phyloP scores from a whole-genome alignment of 208 protist genomes.

The Crithidia bombi region DNA sequence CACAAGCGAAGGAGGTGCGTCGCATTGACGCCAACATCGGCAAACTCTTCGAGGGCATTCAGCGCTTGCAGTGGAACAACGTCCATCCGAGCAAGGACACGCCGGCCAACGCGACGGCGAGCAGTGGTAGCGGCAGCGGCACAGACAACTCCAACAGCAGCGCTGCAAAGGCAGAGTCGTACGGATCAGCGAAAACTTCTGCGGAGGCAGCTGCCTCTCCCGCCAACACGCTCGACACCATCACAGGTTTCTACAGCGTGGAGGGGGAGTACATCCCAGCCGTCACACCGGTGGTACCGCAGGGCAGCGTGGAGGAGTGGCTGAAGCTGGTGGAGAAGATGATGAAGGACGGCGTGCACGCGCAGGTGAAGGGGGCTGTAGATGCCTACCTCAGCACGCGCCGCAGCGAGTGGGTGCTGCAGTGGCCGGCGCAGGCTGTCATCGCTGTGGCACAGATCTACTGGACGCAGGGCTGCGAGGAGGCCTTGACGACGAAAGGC shows the following conservation, averaged over 20 bases:
- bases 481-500: slow-evolving; percentile 74
- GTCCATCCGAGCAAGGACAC: not conserved
- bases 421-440: slow-evolving; percentile 93
- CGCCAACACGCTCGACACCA: slow-evolving; percentile 39
- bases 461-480: slow-evolving; percentile 95
- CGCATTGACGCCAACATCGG: slow-evolving; percentile 95
- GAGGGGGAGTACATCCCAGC: slow-evolving; percentile 95
- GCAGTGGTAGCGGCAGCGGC: not conserved
- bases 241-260: slow-evolving; percentile 93
- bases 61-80: slow-evolving; percentile 78
- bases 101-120: not conserved
- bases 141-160: not conserved
- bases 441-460: slow-evolving; percentile 93
- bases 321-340: slow-evolving; percentile 93
- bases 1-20: slow-evolving; percentile 95
- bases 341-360: slow-evolving; percentile 92
- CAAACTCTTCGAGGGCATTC: slow-evolving; percentile 97
- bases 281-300: slow-evolving; percentile 79
- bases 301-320: slow-evolving; percentile 97
- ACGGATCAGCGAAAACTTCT: not conserved
- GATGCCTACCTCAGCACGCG: slow-evolving; percentile 66
- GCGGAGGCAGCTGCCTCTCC: not conserved
- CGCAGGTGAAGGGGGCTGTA: slow-evolving; percentile 72
- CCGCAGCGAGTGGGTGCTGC: slow-evolving; percentile 89
- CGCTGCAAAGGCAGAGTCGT: not conserved